These are phyloP conservation scores for Francoa sonchifolia DNA, from an alignment of 441 rosid genomes.

Conservation along the genomic window DNA sequence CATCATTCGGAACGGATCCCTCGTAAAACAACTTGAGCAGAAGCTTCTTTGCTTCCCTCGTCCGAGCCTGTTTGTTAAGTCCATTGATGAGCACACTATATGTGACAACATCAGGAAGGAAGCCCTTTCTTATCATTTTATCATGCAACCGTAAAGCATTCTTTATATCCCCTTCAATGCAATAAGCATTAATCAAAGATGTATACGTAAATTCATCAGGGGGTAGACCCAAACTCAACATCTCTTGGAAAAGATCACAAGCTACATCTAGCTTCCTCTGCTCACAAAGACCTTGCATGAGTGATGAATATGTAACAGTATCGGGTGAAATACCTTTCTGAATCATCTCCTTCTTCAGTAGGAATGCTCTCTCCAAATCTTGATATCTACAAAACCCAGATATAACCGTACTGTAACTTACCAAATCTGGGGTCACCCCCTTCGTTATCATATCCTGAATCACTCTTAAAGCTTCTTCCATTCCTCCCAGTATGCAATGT, in stretches of 20 bases:
- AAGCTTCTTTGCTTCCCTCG: conserved; percentile 70
- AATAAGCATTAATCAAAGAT: conserved; percentile 56
- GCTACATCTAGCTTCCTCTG: conserved; percentile 63
- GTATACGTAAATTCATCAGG: conserved; percentile 70
- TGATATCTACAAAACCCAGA: conserved; percentile 53
- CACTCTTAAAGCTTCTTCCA: conserved; percentile 49
- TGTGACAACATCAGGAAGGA: conserved; percentile 51
- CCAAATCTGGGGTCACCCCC: conserved; percentile 60
- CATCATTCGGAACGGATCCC: conserved; percentile 50
- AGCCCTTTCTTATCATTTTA: conserved; percentile 48
- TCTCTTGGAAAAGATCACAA: conserved; percentile 56
- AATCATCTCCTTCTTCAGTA: conserved; percentile 46
- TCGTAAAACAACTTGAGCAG: conserved; percentile 64
- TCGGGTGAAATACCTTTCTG: conserved; percentile 53
- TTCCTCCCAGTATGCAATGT: conserved; percentile 46
- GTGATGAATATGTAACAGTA: conserved; percentile 50
- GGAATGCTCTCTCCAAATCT: conserved; percentile 52
- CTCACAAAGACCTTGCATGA: conserved; percentile 63
- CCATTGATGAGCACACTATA: conserved; percentile 72
- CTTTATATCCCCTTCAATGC: conserved; percentile 55
- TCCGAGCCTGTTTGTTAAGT: conserved; percentile 65
- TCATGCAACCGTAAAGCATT: conserved; percentile 77
- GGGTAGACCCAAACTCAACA: conserved; percentile 32
- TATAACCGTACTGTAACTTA: conserved; percentile 69
- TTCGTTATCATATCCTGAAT: conserved; percentile 37